phyloP scores from a whole-genome alignment of 2,329 filamentous ascomycete genomes.

The Alternaria consortialis region DNA sequence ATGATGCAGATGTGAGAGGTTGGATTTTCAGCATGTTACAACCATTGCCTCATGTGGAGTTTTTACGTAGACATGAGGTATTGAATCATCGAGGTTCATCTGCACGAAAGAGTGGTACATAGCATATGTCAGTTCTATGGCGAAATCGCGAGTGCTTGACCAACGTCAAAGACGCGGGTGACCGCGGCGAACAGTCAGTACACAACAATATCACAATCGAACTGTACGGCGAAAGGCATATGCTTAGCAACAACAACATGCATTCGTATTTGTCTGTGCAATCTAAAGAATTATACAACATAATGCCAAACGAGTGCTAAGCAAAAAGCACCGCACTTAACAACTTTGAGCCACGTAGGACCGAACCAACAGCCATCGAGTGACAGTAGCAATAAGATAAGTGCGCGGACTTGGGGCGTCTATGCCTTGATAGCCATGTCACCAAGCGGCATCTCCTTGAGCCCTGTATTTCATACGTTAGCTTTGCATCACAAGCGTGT shows the following conservation, averaged over 20 bases:
- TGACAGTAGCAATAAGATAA: background rate
- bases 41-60: too few relatives aligned
- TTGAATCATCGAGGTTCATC: too few relatives aligned
- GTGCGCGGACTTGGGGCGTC: background rate
- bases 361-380: background rate
- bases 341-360: background rate
- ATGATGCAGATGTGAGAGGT: background rate
- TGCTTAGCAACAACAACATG: background rate
- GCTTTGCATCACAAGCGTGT: background rate
- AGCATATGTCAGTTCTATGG: too few relatives aligned
- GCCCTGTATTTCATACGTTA: conserved; percentile 34
- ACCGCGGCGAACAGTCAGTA: background rate
- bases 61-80: too few relatives aligned
- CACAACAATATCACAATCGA: background rate
- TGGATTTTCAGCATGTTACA: background rate
- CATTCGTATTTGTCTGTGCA: background rate
- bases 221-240: background rate
- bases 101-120: too few relatives aligned
- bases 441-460: conserved; percentile 39
- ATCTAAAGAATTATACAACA: conserved; percentile 5
- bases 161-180: background rate
- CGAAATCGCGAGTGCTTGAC: too few relatives aligned
- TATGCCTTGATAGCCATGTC: conserved; percentile 40
- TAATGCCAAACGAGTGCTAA: conserved; percentile 14
- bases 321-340: conserved; percentile 1